A percentile compares a stretch with the other conserved stretches of the same genome.
phyloP scores from a whole-genome alignment of 129 eudicot genomes.

The Artemisia annua region DNA sequence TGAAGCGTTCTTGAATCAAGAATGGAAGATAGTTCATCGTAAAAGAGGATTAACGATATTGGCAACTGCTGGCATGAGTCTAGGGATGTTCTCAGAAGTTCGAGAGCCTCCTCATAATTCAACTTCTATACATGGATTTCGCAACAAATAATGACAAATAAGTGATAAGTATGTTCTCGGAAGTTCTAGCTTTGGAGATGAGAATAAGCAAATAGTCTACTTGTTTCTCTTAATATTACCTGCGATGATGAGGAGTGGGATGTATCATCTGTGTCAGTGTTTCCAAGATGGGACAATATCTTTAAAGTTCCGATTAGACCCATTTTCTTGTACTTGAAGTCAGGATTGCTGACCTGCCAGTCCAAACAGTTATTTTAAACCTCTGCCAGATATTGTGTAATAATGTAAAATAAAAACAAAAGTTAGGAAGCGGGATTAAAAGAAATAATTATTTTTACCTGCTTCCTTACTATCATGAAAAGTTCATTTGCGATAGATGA shows the following conservation, averaged over 20 bases:
- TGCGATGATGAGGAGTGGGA: constrained; percentile 44
- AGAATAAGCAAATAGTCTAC: not conserved
- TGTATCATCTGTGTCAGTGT: constrained; percentile 32
- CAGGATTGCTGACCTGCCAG: constrained; percentile 67
- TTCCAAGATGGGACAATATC: constrained; percentile 65
- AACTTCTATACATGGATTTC: constrained; percentile 48
- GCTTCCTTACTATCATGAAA: constrained; percentile 78
- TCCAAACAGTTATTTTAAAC: not conserved
- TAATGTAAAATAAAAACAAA: constrained; percentile 1
- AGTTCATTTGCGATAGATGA: constrained; percentile 70
- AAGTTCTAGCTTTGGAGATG: not conserved
- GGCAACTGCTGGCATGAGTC: constrained; percentile 83
- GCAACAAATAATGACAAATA: constrained; percentile 7
- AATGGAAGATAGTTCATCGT: constrained; percentile 65
- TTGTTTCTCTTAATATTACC: constrained; percentile 38
- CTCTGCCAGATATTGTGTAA: not conserved
- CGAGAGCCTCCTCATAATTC: constrained; percentile 73
- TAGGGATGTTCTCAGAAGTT: constrained; percentile 56
- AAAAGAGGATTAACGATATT: constrained; percentile 54
- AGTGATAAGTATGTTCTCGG: constrained; percentile 14
- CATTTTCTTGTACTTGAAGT: constrained; percentile 72
- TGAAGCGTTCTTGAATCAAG: constrained; percentile 56
- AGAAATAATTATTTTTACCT: constrained; percentile 37
- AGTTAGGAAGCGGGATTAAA: not conserved
- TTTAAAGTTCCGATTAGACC: constrained; percentile 77